Conservation (phyloP, 1,139 yeast genomes). For the Pneumocystis oryctolagi region DNA sequence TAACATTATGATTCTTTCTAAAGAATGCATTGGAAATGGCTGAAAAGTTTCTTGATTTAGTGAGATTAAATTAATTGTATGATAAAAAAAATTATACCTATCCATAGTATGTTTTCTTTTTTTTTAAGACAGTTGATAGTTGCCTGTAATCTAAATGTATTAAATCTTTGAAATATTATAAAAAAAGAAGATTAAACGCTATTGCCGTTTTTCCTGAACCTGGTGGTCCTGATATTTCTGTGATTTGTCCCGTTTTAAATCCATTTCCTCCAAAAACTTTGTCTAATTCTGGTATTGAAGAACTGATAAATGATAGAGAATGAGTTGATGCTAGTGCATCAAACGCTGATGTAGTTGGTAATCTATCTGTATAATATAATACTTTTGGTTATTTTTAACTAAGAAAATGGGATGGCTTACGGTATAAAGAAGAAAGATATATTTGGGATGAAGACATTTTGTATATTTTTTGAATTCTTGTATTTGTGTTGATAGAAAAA, state of each 20-base stretch:
- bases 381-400: neutral
- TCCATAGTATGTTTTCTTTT: neutral
- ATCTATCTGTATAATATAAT: neutral
- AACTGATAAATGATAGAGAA: neutral
- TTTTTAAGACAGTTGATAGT: neutral
- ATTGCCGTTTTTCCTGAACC: constrained; percentile 11
- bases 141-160: neutral
- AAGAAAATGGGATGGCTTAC: neutral
- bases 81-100: neutral
- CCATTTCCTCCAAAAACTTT: constrained; percentile 6
- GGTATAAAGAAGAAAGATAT: neutral
- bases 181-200: constrained; percentile 5
- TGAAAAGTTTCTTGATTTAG: neutral
- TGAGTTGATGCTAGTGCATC: neutral
- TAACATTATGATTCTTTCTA: neutral
- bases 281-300: constrained; percentile 1
- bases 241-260: constrained; percentile 5
- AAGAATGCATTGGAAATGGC: neutral
- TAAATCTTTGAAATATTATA: neutral
- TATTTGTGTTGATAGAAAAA: neutral
- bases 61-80: neutral
- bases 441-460: neutral
- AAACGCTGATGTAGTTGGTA: neutral
- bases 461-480: neutral
- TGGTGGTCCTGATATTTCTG: constrained; percentile 10